These are phyloP conservation scores for Euptelea pleiosperma DNA, from an alignment of 164 flowering plant genomes.

Conservation along the genomic window DNA sequence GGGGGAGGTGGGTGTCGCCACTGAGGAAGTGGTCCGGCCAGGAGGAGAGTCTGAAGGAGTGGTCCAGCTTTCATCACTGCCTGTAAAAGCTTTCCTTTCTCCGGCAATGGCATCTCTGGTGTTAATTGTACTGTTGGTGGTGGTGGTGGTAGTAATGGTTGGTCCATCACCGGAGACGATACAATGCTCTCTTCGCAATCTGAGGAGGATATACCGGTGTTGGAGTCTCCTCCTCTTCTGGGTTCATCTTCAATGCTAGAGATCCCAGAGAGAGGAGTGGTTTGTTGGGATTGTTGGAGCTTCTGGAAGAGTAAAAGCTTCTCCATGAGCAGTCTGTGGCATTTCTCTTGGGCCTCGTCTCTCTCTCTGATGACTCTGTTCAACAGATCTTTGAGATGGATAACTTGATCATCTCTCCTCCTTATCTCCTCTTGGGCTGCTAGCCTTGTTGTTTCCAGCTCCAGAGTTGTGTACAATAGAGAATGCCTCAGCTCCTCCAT, in stretches of 20 bases:
- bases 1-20: conserved; percentile 98
- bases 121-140: conserved; percentile 17
- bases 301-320: conserved; percentile 48
- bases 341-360: conserved; percentile 69
- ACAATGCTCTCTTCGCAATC: conserved; percentile 89
- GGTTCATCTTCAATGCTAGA: conserved; percentile 68
- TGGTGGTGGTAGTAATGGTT: conserved; percentile 5
- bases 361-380: conserved; percentile 47
- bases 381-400: conserved; percentile 51
- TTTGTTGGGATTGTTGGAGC: conserved; percentile 31
- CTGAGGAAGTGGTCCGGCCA: conserved; percentile 92
- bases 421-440: conserved; percentile 70
- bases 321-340: conserved; percentile 47
- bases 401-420: conserved; percentile 59
- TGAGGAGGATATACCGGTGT: conserved; percentile 58
- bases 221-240: conserved; percentile 50
- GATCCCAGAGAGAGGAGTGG: conserved; percentile 29
- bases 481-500: conserved; percentile 67
- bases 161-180: conserved; percentile 47
- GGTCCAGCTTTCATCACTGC: conserved; percentile 98
- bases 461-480: conserved; percentile 55
- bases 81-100: conserved; percentile 85
- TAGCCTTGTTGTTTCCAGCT: conserved; percentile 67
- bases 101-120: conserved; percentile 63
- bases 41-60: conserved; percentile 77